phyloP scores from a whole-genome alignment of 345 rosid genomes.

The Cardamine resedifolia region DNA sequence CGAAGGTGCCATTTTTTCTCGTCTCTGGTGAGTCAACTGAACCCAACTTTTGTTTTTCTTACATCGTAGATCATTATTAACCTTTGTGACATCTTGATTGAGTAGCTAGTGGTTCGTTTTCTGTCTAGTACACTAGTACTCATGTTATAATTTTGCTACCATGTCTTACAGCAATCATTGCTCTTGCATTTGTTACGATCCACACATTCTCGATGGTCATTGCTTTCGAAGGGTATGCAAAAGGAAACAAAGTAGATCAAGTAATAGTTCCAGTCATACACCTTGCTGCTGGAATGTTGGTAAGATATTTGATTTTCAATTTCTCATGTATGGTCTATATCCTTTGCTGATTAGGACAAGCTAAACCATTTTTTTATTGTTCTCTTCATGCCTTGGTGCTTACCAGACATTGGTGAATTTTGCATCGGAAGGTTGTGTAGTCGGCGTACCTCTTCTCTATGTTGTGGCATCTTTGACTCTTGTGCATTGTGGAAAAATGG shows the following conservation, averaged over 20 bases:
- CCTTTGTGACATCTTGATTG: constrained; percentile 9
- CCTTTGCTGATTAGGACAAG: constrained; percentile 6
- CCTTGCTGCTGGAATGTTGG: constrained; percentile 84
- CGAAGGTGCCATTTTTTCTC: constrained; percentile 86
- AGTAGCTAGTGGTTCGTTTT: constrained; percentile 15
- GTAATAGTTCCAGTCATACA: constrained; percentile 78
- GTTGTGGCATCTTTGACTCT: constrained; percentile 59
- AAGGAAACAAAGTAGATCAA: constrained; percentile 85
- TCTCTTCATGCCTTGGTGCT: neutral
- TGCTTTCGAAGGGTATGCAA: constrained; percentile 85
- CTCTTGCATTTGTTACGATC: constrained; percentile 86
- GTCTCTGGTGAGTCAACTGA: constrained; percentile 70
- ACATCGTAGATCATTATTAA: neutral
- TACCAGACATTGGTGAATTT: constrained; percentile 83
- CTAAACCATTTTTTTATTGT: neutral
- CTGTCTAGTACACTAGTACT: too few species aligned
- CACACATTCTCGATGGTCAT: constrained; percentile 98
- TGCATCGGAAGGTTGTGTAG: constrained; percentile 71
- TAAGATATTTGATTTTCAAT: constrained; percentile 37
- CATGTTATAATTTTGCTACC: constrained; percentile 28
- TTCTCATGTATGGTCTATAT: neutral
- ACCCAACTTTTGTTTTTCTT: constrained; percentile 2
- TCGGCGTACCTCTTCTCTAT: constrained; percentile 85
- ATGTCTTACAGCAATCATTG: constrained; percentile 68
- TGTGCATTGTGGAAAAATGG: constrained; percentile 77